A percentile compares a stretch with the other conserved stretches of the same genome.
Conservation (phyloP, 495 filamentous ascomycete species). For the Lasiosphaeris hirsuta region DNA sequence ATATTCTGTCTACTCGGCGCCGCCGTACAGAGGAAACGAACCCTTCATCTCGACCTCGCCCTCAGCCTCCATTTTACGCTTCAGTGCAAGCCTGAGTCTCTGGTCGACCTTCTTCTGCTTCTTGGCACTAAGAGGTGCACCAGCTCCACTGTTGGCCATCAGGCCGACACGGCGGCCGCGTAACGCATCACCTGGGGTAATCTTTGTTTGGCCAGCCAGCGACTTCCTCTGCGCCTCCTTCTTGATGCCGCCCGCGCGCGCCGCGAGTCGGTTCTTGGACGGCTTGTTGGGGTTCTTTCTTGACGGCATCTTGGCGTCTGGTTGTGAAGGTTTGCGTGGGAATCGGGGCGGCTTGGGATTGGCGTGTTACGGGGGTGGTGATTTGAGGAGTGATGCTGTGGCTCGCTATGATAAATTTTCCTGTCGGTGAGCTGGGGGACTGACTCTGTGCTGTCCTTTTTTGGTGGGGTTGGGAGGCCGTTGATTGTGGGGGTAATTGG, state of each 20-base stretch:
- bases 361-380: background rate
- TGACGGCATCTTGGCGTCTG: conserved; percentile 33
- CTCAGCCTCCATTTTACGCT: conserved; percentile 39
- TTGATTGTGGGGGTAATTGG: too few species aligned
- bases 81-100: conserved; percentile 36
- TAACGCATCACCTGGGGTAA: conserved; percentile 31
- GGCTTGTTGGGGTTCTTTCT: conserved; percentile 47
- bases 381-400: background rate
- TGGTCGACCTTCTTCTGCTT: conserved; percentile 43
- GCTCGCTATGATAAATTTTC: background rate
- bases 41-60: conserved; percentile 42
- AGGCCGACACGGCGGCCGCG: conserved; percentile 40
- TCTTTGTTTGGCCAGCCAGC: conserved; percentile 18
- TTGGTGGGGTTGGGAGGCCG: background rate
- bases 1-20: background rate
- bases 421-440: too few species aligned
- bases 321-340: background rate
- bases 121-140: conserved; percentile 39
- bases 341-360: background rate
- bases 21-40: conserved; percentile 5
- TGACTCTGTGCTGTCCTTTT: background rate
- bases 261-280: conserved; percentile 39
- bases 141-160: conserved; percentile 43
- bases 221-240: conserved; percentile 22
- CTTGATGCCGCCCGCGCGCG: conserved; percentile 32